phyloP scores from a whole-genome alignment of 768 basidiomycete genomes.

The Cystoderma amianthinum region DNA sequence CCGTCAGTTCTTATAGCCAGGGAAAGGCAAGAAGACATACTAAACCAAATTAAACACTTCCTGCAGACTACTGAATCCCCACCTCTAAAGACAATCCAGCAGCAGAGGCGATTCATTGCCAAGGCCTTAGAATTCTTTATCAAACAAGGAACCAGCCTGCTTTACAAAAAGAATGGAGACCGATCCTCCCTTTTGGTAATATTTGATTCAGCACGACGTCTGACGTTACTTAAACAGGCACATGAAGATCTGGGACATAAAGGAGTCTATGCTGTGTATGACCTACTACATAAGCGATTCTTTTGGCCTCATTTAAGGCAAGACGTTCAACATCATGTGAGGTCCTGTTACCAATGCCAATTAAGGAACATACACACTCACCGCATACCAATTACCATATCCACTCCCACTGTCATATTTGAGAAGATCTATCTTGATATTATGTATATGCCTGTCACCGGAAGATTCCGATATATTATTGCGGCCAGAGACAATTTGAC shows the following conservation, averaged over 20 bases:
- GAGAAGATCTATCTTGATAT: slow-evolving; percentile 13
- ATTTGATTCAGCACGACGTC: slow-evolving; percentile 13
- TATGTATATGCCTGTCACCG: slow-evolving; percentile 14
- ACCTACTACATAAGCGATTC: slow-evolving; percentile 5
- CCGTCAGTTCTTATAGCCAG: slow-evolving; percentile 5
- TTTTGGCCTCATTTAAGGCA: background rate
- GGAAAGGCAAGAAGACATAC: slow-evolving; percentile 5
- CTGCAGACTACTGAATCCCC: slow-evolving; percentile 4
- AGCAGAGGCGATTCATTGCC: slow-evolving; percentile 3
- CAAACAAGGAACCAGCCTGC: slow-evolving; percentile 11
- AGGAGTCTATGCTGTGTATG: slow-evolving; percentile 14
- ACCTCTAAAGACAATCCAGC: background rate
- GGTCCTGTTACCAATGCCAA: slow-evolving; percentile 20
- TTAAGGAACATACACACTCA: slow-evolving; percentile 5
- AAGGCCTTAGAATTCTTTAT: slow-evolving; percentile 13
- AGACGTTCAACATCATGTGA: slow-evolving; percentile 13
- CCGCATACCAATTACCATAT: background rate
- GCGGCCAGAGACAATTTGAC: slow-evolving; percentile 19
- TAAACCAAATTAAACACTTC: slow-evolving; percentile 6
- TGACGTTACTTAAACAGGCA: slow-evolving; percentile 17
- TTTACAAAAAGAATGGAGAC: slow-evolving; percentile 9
- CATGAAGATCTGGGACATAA: no score
- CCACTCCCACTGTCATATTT: slow-evolving; percentile 7
- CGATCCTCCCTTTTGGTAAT: slow-evolving; percentile 5
- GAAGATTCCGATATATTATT: slow-evolving; percentile 14